A percentile compares a stretch with the other conserved stretches of the same genome.
phyloP scores from a whole-genome alignment of 257 asterid genomes.

The Solanum gandarillasii region DNA sequence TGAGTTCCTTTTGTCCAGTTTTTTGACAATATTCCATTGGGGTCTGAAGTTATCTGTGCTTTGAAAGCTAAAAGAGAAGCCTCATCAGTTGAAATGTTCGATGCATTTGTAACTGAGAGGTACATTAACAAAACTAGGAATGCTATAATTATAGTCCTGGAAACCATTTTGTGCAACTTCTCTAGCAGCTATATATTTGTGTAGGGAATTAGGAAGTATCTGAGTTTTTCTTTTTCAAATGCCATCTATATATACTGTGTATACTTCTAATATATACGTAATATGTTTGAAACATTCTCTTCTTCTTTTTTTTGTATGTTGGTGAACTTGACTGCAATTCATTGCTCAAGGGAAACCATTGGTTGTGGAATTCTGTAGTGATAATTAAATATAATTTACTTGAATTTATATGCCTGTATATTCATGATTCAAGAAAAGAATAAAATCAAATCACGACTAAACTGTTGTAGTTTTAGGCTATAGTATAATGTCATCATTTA shows the following conservation, averaged over 20 bases:
- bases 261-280: not conserved
- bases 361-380: not conserved
- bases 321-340: not conserved
- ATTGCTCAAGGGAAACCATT: not conserved
- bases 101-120: not conserved
- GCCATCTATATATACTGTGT: not conserved
- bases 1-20: not conserved
- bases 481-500: not conserved
- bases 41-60: not conserved
- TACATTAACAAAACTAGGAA: not conserved
- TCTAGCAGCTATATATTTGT: not conserved
- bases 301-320: not conserved
- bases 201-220: not conserved
- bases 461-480: not conserved
- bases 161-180: not conserved
- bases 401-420: not conserved
- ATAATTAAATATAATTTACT: not conserved
- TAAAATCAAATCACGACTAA: not conserved
- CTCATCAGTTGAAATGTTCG: constrained; percentile 1
- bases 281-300: not conserved
- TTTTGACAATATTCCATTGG: not conserved
- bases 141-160: not conserved
- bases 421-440: not conserved
- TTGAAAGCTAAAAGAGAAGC: constrained; percentile 5
- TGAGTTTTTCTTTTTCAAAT: not conserved